phyloP scores from a whole-genome alignment of 352 stramenopile genomes.

The Phytophthora uliginosa region DNA sequence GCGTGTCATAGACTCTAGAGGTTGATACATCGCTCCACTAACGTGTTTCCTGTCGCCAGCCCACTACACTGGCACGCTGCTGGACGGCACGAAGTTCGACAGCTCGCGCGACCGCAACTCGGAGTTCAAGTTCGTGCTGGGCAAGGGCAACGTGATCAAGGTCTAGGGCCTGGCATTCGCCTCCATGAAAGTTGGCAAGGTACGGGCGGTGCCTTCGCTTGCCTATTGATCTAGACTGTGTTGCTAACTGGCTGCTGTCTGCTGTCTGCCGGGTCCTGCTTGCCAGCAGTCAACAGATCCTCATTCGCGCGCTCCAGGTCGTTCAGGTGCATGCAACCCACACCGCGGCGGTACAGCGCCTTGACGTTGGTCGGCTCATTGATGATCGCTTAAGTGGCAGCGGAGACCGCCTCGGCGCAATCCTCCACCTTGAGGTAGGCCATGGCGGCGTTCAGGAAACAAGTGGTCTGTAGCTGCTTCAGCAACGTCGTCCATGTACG shows the following conservation, averaged over 20 bases:
- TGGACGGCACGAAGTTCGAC: constrained; percentile 97
- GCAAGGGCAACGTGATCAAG: no score
- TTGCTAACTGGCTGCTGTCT: constrained; percentile 8
- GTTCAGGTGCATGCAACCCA: constrained; percentile 87
- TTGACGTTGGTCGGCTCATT: constrained; percentile 89
- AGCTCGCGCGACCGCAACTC: constrained; percentile 86
- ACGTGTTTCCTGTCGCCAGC: constrained; percentile 44
- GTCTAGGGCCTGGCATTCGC: constrained; percentile 67
- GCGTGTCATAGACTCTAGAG: constrained; percentile 5
- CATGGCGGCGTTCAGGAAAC: constrained; percentile 96
- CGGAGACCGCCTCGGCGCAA: constrained; percentile 90
- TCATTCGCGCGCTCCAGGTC: constrained; percentile 90
- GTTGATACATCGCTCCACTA: neutral
- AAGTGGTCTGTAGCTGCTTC: constrained; percentile 92
- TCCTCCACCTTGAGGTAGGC: constrained; percentile 94
- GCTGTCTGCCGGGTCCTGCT: constrained; percentile 64
- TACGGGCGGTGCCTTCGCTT: constrained; percentile 10
- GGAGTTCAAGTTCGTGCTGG: no score
- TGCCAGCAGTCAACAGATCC: constrained; percentile 82
- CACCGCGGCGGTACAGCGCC: constrained; percentile 86
- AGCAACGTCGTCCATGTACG: constrained; percentile 90
- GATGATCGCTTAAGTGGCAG: constrained; percentile 84
- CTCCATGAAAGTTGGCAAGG: constrained; percentile 97
- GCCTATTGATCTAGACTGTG: neutral
- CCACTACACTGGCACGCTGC: constrained; percentile 97